Percentiles rank a stretch among this genome's conserved stretches.
Conservation (phyloP, 176 grass and related monocot species). For the Oryza meridionalis region DNA sequence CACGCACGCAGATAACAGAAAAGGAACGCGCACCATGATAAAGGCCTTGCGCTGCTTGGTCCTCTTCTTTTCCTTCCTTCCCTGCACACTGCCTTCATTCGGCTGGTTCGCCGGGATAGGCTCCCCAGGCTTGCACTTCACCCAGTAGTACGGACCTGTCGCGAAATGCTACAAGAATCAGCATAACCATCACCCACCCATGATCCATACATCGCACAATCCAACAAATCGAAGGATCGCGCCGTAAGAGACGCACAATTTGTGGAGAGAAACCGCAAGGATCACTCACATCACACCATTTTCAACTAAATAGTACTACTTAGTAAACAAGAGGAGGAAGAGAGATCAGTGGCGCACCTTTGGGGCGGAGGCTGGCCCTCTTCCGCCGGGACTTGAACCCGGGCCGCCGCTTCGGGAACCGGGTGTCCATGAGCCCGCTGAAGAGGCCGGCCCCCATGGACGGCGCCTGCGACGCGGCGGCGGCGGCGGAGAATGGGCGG, state of each 20-base stretch:
- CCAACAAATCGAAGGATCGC: background rate
- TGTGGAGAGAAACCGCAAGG: background rate
- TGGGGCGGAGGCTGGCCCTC: slow-evolving; percentile 74
- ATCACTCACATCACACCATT: background rate
- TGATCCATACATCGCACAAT: background rate
- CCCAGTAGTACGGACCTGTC: slow-evolving; percentile 49
- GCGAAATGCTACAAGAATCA: background rate
- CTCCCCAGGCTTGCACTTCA: slow-evolving; percentile 52
- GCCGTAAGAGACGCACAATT: background rate
- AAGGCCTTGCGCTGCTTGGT: slow-evolving; percentile 64
- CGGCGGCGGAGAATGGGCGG: slow-evolving; percentile 46
- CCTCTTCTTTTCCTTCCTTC: slow-evolving; percentile 65
- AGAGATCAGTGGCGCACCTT: slow-evolving; percentile 44
- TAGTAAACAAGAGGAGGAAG: background rate
- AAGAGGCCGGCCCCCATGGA: slow-evolving; percentile 50
- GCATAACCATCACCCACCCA: background rate
- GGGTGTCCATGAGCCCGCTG: slow-evolving; percentile 56
- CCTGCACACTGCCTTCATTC: slow-evolving; percentile 51
- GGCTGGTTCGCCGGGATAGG: slow-evolving; percentile 52
- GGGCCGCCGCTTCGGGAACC: slow-evolving; percentile 76
- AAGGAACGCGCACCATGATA: slow-evolving; percentile 41
- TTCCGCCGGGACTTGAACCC: slow-evolving; percentile 69
- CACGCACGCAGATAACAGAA: background rate
- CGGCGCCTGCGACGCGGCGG: slow-evolving; percentile 35
- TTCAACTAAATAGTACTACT: background rate